phyloP scores from a whole-genome alignment of 2,329 filamentous ascomycete genomes.

The Botrytis tulipae region DNA sequence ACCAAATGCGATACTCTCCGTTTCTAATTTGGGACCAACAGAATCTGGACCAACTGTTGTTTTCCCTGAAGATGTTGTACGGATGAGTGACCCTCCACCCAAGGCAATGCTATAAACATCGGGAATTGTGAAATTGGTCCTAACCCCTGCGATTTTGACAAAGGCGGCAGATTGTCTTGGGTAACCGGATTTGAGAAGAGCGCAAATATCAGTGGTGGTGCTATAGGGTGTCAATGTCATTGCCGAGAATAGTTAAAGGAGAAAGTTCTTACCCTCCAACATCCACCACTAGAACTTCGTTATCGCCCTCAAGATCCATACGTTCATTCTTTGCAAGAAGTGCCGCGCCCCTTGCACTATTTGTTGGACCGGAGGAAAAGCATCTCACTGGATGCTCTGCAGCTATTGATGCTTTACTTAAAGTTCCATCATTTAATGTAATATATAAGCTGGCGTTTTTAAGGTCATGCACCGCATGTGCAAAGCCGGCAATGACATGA shows the following conservation, averaged over 20 bases:
- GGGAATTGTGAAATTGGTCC: slow-evolving; percentile 58
- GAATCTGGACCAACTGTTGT: slow-evolving; percentile 54
- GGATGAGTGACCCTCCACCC: slow-evolving; percentile 52
- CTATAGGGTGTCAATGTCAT: slow-evolving; percentile 34
- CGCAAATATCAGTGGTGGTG: slow-evolving; percentile 60
- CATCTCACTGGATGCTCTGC: slow-evolving; percentile 58
- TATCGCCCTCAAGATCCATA: slow-evolving; percentile 26
- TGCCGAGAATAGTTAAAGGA: too few species aligned
- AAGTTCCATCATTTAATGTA: slow-evolving; percentile 63
- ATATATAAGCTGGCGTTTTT: slow-evolving; percentile 51
- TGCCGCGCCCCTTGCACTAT: slow-evolving; percentile 62
- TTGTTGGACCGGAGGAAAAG: slow-evolving; percentile 62
- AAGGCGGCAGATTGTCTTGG: slow-evolving; percentile 59
- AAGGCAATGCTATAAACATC: slow-evolving; percentile 56
- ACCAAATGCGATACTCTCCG: slow-evolving; percentile 52
- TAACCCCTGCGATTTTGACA: slow-evolving; percentile 56
- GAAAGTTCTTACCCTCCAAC: slow-evolving; percentile 46
- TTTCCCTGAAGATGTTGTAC: slow-evolving; percentile 45
- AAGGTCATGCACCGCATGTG: slow-evolving; percentile 50
- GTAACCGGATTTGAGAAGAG: slow-evolving; percentile 57
- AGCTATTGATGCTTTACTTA: slow-evolving; percentile 53
- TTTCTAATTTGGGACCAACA: slow-evolving; percentile 51
- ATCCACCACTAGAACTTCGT: slow-evolving; percentile 47
- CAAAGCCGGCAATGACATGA: slow-evolving; percentile 56
- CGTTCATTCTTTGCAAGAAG: slow-evolving; percentile 46